Evolutionary conservation across 768 basidiomycete genomes (phyloP), one percentile per base, ranked within the genome.

Genomic region (Hydnomerulius pinastri): DNA sequence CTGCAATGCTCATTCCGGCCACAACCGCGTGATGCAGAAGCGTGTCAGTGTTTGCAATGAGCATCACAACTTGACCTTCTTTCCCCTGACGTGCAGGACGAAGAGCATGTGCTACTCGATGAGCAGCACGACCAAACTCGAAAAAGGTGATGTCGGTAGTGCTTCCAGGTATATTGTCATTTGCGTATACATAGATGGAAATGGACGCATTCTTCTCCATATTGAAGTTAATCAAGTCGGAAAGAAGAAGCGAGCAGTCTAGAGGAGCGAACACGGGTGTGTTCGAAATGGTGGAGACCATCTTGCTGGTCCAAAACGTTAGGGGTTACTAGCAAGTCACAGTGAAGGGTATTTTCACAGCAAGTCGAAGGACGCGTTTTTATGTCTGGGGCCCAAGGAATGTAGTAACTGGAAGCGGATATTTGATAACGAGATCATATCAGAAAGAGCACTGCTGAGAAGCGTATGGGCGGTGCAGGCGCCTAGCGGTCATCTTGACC

Each of bases 11-110:
- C 37, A 69, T 53, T 7, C 70, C 72, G 3, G 51, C 41, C 4
- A 61, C 32, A 17, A 64, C 18, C 12, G 72, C 55, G 0, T 69
- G 60, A 15, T 71, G 64, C 15, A 67, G 25, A 10, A 72, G 29
- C 0, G 59, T 65, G 37, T 73, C 70, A 3, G 56, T 45, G 2
- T 58, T 62, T 11, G 72, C 71, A 12, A 73, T 53, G 21, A 72
- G 37, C 32, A 67, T 64, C 4, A 72, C 64, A 7, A 71, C 61
- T 27, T 64, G 46, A 9, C 64, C 62, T 28, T 66, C 60, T 1
- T 41, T 0, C 6, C 62, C 58, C 24, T 45, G 44, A n/a, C 53
- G 50, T 6, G 45, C 50, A 9, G 62, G 63, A 9, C 57, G 57
- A 15, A 65, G n/a, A 9, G 41, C 53, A 24, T 65, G 61, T 1